Evolutionary conservation across 768 basidiomycete genomes (phyloP).

Genomic region (Chalciporus sphaerocephalus): DNA sequence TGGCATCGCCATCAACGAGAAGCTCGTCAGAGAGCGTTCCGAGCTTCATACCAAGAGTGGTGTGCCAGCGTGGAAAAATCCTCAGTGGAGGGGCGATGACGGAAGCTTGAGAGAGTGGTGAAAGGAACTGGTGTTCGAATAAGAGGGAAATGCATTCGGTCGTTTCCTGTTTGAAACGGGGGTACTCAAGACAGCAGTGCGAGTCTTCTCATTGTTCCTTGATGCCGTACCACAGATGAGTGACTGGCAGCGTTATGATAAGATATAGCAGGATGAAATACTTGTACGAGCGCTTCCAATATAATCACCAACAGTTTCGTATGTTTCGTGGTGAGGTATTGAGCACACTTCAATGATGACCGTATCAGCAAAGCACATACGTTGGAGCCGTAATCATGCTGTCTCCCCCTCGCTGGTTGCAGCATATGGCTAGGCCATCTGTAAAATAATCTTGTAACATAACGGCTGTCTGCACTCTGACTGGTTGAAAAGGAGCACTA

Average conservation of each 20-base stretch:
- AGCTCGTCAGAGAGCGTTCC: slow-evolving; percentile 38
- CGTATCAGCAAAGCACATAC: background rate
- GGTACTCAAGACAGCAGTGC: background rate
- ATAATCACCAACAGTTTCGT: too few relatives aligned
- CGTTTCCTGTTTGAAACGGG: background rate
- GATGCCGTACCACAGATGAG: background rate
- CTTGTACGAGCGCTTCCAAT: too few relatives aligned
- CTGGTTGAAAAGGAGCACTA: too few relatives aligned
- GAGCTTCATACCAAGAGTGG: slow-evolving; percentile 10
- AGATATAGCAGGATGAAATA: too few relatives aligned
- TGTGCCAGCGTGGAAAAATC: slow-evolving; percentile 27
- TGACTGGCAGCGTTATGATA: too few relatives aligned
- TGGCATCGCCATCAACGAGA: slow-evolving; percentile 60
- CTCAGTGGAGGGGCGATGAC: slow-evolving; percentile 53
- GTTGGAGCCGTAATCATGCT: background rate
- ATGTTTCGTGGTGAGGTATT: too few relatives aligned
- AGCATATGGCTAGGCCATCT: too few relatives aligned
- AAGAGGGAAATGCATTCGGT: background rate
- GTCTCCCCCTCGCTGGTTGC: too few relatives aligned
- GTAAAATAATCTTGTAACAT: too few relatives aligned
- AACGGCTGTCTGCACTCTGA: too few relatives aligned
- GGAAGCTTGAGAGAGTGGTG: slow-evolving; percentile 55
- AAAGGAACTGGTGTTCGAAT: background rate
- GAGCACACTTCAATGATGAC: background rate
- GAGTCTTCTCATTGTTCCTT: background rate